Evolutionary conservation across 1,284 basidiomycete species (phyloP), one percentile per base, ranked within the genome.

Genomic region (Ganoderma leucocontextum): DNA sequence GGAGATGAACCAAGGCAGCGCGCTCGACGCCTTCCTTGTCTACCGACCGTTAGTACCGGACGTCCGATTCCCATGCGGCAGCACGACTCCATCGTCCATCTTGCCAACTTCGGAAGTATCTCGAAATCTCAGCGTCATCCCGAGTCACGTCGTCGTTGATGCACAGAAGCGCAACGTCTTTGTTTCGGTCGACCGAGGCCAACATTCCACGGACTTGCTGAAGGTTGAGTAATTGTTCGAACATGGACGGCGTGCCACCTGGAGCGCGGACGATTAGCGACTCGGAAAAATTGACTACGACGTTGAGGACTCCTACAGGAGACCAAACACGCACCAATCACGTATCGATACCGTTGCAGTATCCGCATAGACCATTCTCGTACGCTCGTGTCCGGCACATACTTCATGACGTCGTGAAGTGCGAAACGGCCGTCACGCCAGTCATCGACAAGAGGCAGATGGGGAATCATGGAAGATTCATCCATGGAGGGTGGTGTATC

Each of bases 271-370:
- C 33, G n/a, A 25, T 49, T 7, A 22, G 60, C 36, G 47, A 33
- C 5, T 57, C 42, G 35, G 9, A 60, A n/a, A 0, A 13, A 33
- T 38, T 44, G 22, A 19, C 55, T n/a, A 36, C 13, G 13, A 13
- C 22, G 35, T 29, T 7, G 55, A 41, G 25, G 38, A 19, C 19
- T 39, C 15, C 15, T 8, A 39, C 35, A 10, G 17, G 29, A 15
- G 36, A 38, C n/a, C 33, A 9, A 58, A 13, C 9, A 75, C 75
- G 35, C 42, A 77, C 79, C 80, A 63, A 81, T 72, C 6, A 80
- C 77, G 71, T 80, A 86, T 25, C 82, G 79, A 72, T 86, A 86
- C 13, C 84, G 75, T 60, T 83, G 81, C 35, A 86, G 74, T 38
- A 85, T 76, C 61, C 78, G 78, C 78, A 84, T 79, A 44, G 77